Percentiles rank a stretch among this genome's conserved stretches.
phyloP scores from a whole-genome alignment of 73 alveolate species.

The Paramecium bursaria region DNA sequence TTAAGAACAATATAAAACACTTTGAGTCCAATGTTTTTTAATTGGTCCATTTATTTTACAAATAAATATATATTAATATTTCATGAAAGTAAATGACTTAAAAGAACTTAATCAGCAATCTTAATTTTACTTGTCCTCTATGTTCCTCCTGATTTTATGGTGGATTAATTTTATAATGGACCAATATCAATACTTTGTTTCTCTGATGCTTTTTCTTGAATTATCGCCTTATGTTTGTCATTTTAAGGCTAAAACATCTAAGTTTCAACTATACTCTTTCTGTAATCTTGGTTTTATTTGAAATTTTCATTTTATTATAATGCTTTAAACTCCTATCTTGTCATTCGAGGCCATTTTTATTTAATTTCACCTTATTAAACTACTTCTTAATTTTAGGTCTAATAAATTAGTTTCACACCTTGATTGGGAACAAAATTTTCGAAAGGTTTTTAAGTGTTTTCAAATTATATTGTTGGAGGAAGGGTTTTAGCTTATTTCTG shows the following conservation, averaged over 20 bases:
- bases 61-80: constrained; percentile 1
- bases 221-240: neutral
- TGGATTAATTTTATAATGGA: neutral
- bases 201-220: neutral
- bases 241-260: too few relatives aligned
- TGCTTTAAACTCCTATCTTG: constrained; percentile 32
- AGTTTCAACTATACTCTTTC: neutral
- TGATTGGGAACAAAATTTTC: constrained; percentile 27
- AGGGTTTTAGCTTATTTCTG: constrained; percentile 1
- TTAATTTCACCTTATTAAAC: neutral
- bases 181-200: neutral
- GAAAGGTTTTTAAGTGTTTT: constrained; percentile 3
- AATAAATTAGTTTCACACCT: constrained; percentile 39
- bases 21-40: too few relatives aligned
- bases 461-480: constrained; percentile 19
- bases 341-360: constrained; percentile 15
- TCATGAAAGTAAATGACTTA: constrained; percentile 52
- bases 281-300: too few relatives aligned
- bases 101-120: constrained; percentile 10
- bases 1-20: too few relatives aligned
- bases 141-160: constrained; percentile 3
- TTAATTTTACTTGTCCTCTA: constrained; percentile 32
- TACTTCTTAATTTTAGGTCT: constrained; percentile 29
- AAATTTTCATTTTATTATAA: too few relatives aligned
- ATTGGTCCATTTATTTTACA: too few relatives aligned